Conservation (phyloP, 1,284 basidiomycete species). For the Inonotus hispidus region DNA sequence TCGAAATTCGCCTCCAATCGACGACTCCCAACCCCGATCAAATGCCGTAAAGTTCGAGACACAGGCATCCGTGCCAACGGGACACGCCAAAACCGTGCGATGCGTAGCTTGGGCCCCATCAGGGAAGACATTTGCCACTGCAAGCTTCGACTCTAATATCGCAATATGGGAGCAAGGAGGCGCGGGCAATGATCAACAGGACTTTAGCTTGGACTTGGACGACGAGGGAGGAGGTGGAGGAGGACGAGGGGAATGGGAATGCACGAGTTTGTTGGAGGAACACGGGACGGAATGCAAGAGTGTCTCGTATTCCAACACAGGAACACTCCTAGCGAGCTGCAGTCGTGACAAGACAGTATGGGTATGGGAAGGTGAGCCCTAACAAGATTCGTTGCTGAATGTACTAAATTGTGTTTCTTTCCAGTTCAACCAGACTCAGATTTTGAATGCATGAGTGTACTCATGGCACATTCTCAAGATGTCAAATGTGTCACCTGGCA, state of each 20-base stretch:
- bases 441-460: conserved; percentile 91
- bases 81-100: conserved; percentile 90
- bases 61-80: conserved; percentile 67
- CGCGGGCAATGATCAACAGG: conserved; percentile 18
- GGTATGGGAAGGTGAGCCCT: conserved; percentile 89
- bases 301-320: conserved; percentile 80
- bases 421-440: conserved; percentile 86
- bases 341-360: conserved; percentile 97
- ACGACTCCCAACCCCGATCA: not conserved
- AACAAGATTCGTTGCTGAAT: not conserved
- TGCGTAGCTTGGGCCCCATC: conserved; percentile 87
- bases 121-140: conserved; percentile 86
- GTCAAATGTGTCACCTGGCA: conserved; percentile 97
- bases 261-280: conserved; percentile 84
- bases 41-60: conserved; percentile 44
- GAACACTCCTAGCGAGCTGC: conserved; percentile 86
- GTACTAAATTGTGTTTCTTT: conserved; percentile 2
- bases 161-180: conserved; percentile 82
- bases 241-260: conserved; percentile 69
- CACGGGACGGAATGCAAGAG: conserved; percentile 98
- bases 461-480: conserved; percentile 98
- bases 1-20: conserved; percentile 22
- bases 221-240: conserved; percentile 34
- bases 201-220: conserved; percentile 29
- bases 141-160: conserved; percentile 92